Percentiles rank a stretch among this genome's conserved stretches.
Evolutionary conservation across 257 asterid genomes (phyloP).

Genomic region (Schizonepeta tenuifolia): DNA sequence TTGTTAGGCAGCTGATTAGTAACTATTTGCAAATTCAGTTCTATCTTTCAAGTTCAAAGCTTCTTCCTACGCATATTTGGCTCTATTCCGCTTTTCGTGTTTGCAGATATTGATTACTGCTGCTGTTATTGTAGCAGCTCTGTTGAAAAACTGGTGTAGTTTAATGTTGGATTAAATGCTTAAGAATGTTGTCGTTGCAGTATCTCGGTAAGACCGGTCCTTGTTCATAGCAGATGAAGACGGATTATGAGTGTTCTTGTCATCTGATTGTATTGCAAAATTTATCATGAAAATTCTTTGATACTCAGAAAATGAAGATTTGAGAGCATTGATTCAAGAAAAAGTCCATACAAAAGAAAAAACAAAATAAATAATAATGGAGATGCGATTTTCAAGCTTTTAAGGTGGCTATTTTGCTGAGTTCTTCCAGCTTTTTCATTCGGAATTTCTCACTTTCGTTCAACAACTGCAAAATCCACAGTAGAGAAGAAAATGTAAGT

Average conservation of each 20-base stretch:
- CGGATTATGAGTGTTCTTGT: not conserved
- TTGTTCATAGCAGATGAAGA: not conserved
- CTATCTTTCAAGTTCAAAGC: not conserved
- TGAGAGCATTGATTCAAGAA: slow-evolving; percentile 20
- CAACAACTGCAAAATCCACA: slow-evolving; percentile 59
- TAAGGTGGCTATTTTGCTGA: slow-evolving; percentile 64
- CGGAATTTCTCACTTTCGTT: slow-evolving; percentile 77
- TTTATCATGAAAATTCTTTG: not conserved
- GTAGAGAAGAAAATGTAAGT: not conserved
- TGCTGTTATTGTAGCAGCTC: not conserved
- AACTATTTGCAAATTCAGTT: slow-evolving; percentile 16
- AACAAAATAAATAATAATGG: not conserved
- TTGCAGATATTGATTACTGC: not conserved
- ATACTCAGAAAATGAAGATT: slow-evolving; percentile 14
- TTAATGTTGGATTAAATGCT: slow-evolving; percentile 3
- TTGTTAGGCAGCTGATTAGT: not conserved
- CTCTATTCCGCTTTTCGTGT: not conserved
- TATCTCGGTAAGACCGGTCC: not conserved
- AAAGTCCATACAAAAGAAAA: not conserved
- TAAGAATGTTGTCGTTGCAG: not conserved
- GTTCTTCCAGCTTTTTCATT: slow-evolving; percentile 83
- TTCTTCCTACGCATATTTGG: not conserved
- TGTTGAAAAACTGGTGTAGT: not conserved
- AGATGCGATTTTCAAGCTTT: slow-evolving; percentile 9
- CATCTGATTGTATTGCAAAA: not conserved